These are phyloP conservation scores for Ceratobasidium sp. DNA, from an alignment of 1,284 basidiomycete genomes.

Conservation along the genomic window DNA sequence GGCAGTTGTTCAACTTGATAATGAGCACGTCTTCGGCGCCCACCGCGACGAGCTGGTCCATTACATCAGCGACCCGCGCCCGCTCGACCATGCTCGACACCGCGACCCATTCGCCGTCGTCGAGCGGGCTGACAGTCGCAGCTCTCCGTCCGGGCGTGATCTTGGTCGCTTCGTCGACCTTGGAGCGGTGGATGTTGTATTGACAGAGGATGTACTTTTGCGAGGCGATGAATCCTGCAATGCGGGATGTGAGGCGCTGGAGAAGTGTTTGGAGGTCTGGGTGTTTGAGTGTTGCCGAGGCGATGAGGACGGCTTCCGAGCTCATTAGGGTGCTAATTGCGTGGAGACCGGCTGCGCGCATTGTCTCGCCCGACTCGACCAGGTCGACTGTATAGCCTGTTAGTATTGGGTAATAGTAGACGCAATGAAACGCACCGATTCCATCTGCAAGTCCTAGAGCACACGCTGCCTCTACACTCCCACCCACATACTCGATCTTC, in stretches of 20 bases:
- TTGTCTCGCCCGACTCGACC: slow-evolving; percentile 97
- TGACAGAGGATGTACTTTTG: slow-evolving; percentile 88
- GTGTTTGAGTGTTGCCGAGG: slow-evolving; percentile 70
- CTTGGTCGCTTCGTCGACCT: slow-evolving; percentile 69
- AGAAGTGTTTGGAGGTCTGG: slow-evolving; percentile 76
- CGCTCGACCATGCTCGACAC: slow-evolving; percentile 95
- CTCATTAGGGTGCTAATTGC: slow-evolving; percentile 89
- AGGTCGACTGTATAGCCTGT: slow-evolving; percentile 34
- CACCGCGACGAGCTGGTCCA: slow-evolving; percentile 85
- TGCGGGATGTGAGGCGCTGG: slow-evolving; percentile 84
- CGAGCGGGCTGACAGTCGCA: slow-evolving; percentile 89
- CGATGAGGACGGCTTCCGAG: slow-evolving; percentile 95
- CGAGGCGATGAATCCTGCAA: slow-evolving; percentile 94
- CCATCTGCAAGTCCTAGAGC: slow-evolving; percentile 96
- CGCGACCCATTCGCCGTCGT: slow-evolving; percentile 84
- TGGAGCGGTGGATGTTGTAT: slow-evolving; percentile 84
- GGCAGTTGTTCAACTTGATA: slow-evolving; percentile 92
- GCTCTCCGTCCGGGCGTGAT: slow-evolving; percentile 93
- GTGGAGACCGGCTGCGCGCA: slow-evolving; percentile 97
- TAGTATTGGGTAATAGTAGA: slow-evolving; percentile 25
- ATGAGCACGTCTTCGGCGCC: slow-evolving; percentile 94
- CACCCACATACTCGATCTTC: slow-evolving; percentile 94
- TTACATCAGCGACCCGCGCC: slow-evolving; percentile 82
- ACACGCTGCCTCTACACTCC: slow-evolving; percentile 98
- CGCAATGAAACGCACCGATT: slow-evolving; percentile 73